These are phyloP conservation scores for Cicer cuneatum DNA, from an alignment of 306 rosid genomes.

Conservation along the genomic window DNA sequence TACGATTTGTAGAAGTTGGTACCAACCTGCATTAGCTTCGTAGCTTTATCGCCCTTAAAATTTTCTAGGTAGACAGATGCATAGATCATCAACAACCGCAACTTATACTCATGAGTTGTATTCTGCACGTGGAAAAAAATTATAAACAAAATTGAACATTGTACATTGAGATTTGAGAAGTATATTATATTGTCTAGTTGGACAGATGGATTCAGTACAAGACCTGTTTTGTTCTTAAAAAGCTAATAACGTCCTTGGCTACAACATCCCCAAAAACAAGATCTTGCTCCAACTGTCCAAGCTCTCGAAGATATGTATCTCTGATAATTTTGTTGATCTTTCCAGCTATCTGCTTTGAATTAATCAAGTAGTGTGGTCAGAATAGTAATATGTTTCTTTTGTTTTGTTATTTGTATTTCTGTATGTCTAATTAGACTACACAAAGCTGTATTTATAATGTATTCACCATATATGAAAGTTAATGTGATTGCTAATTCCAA, in stretches of 20 bases:
- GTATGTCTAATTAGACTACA: no score
- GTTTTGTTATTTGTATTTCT: not conserved
- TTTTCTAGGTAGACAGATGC: slow-evolving; percentile 86
- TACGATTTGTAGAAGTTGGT: slow-evolving; percentile 34
- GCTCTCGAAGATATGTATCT: slow-evolving; percentile 73
- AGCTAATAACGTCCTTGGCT: slow-evolving; percentile 90
- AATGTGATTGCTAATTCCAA: no score
- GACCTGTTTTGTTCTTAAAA: slow-evolving; percentile 83
- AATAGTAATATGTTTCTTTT: slow-evolving; percentile 16
- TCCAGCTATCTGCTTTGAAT: slow-evolving; percentile 75
- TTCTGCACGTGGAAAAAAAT: slow-evolving; percentile 56
- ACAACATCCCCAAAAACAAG: slow-evolving; percentile 97
- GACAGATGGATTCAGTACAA: slow-evolving; percentile 37
- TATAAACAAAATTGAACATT: slow-evolving; percentile 4
- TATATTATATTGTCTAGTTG: slow-evolving; percentile 22
- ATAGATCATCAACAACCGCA: slow-evolving; percentile 93
- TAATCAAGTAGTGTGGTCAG: slow-evolving; percentile 49
- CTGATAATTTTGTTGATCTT: slow-evolving; percentile 80
- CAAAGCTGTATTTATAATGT: no score
- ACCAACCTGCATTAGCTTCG: slow-evolving; percentile 88
- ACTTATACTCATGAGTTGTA: slow-evolving; percentile 70
- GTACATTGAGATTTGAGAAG: slow-evolving; percentile 19
- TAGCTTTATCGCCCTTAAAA: slow-evolving; percentile 89
- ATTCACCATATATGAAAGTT: no score
- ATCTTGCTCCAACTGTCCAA: slow-evolving; percentile 96